phyloP scores from a whole-genome alignment of 2,329 filamentous ascomycete genomes.

The Fusarium sororula region DNA sequence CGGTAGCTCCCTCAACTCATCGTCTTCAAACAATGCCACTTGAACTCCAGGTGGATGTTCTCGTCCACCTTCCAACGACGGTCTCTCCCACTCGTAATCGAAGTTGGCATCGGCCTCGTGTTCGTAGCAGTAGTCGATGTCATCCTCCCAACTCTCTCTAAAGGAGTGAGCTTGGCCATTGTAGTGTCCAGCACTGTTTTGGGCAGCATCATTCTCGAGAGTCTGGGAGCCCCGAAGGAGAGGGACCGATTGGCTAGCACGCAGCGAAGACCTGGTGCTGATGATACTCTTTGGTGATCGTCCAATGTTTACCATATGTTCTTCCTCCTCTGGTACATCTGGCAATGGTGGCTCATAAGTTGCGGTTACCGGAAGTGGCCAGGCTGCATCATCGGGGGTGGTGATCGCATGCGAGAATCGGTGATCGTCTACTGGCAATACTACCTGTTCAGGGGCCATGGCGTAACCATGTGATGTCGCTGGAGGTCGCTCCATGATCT shows the following conservation, averaged over 20 bases:
- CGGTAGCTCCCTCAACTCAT: conserved; percentile 37
- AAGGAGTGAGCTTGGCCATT: conserved; percentile 42
- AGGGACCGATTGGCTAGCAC: conserved; percentile 65
- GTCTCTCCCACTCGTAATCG: conserved; percentile 71
- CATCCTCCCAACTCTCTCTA: conserved; percentile 70
- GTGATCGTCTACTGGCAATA: conserved; percentile 18
- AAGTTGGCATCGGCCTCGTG: conserved; percentile 74
- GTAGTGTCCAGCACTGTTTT: conserved; percentile 36
- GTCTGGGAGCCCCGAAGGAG: conserved; percentile 59
- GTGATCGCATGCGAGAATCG: conserved; percentile 53
- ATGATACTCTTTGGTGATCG: conserved; percentile 55
- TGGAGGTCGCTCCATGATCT: conserved; percentile 31
- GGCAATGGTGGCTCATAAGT: conserved; percentile 58
- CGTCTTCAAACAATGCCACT: conserved; percentile 36
- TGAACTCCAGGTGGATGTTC: conserved; percentile 36
- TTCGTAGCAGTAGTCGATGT: conserved; percentile 76
- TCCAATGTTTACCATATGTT: conserved; percentile 52
- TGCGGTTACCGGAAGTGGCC: conserved; percentile 48
- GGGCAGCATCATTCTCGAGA: conserved; percentile 52
- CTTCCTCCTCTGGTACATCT: conserved; percentile 72
- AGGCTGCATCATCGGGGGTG: conserved; percentile 54
- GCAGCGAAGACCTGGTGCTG: conserved; percentile 61
- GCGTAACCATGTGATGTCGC: conserved; percentile 22
- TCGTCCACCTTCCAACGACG: conserved; percentile 58
- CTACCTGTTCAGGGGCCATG: conserved; percentile 12